These are phyloP conservation scores for Blastobotrys mokoenaii DNA, from an alignment of 805 yeast species.

Conservation along the genomic window DNA sequence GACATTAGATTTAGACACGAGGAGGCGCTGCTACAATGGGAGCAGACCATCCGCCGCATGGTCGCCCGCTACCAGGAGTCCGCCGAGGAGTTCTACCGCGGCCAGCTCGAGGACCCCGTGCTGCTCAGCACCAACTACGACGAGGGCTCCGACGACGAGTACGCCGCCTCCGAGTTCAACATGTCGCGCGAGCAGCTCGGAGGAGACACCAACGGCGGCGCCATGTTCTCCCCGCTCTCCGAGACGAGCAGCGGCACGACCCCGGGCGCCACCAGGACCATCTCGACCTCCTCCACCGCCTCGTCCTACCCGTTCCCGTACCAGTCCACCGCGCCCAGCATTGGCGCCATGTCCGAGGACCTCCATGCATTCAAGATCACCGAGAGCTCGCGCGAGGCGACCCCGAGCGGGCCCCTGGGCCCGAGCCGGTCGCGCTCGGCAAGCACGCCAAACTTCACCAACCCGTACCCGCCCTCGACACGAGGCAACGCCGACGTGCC, in stretches of 20 bases:
- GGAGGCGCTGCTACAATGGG: constrained; percentile 81
- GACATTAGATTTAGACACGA: constrained; percentile 75
- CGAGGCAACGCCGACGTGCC: background rate
- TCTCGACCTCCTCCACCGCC: background rate
- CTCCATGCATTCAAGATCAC: constrained; percentile 3
- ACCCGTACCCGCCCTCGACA: background rate
- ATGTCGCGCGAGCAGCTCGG: background rate
- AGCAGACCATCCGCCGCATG: constrained; percentile 25
- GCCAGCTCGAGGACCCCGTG: background rate
- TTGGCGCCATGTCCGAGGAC: constrained; percentile 2
- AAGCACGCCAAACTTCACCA: constrained; percentile 7
- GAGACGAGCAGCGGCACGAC: background rate
- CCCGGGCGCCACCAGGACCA: background rate
- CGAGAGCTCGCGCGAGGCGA: constrained; percentile 1
- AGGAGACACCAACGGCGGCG: background rate
- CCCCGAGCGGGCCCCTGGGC: background rate
- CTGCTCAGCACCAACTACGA: constrained; percentile 13
- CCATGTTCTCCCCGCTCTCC: background rate
- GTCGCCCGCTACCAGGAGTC: constrained; percentile 17
- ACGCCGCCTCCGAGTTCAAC: background rate
- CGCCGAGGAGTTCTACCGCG: too few species aligned
- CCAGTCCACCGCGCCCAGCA: background rate
- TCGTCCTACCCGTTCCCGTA: constrained; percentile 4
- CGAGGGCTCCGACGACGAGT: constrained; percentile 15
- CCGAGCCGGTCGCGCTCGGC: constrained; percentile 10